phyloP scores from a whole-genome alignment of 2,329 filamentous ascomycete species.

The Colletotrichum sublineola region DNA sequence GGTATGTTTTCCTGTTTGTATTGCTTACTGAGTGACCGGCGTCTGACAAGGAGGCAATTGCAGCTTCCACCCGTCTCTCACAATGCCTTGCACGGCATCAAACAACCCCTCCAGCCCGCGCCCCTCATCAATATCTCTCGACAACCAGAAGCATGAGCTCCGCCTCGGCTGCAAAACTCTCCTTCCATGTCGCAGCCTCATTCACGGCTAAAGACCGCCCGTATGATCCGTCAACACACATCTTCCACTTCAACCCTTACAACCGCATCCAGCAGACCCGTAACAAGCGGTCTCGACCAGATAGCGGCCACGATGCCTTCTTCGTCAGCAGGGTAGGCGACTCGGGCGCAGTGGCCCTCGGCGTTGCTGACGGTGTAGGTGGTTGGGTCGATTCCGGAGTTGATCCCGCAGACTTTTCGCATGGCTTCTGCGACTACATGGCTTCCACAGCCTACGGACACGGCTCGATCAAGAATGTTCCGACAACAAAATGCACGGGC shows the following conservation, averaged over 20 bases:
- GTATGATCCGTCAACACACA: conserved; percentile 76
- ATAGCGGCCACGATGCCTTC: conserved; percentile 95
- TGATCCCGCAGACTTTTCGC: conserved; percentile 95
- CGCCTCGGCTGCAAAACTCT: conserved; percentile 56
- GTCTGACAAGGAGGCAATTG: neutral
- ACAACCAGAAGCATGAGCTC: conserved; percentile 35
- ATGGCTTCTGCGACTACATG: conserved; percentile 95
- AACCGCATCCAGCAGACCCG: conserved; percentile 67
- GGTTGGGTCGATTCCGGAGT: conserved; percentile 95
- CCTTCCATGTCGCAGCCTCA: conserved; percentile 80
- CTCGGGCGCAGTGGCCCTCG: conserved; percentile 81
- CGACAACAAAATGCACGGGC: conserved; percentile 24
- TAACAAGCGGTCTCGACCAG: conserved; percentile 74
- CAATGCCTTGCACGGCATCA: conserved; percentile 7
- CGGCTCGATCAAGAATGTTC: conserved; percentile 51
- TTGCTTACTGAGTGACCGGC: too few relatives aligned
- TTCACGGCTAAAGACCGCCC: conserved; percentile 79
- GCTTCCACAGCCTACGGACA: conserved; percentile 78
- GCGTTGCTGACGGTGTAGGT: conserved; percentile 93
- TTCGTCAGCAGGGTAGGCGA: conserved; percentile 88
- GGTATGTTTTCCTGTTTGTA: conserved; percentile 1
- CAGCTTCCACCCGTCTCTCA: conserved; percentile 15
- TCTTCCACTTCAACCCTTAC: conserved; percentile 80
- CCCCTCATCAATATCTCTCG: conserved; percentile 16
- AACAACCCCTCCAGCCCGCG: conserved; percentile 17